Base-by-base conservation (phyloP, 768 basidiomycete species). In the Asterophora lycoperdoides region DNA sequence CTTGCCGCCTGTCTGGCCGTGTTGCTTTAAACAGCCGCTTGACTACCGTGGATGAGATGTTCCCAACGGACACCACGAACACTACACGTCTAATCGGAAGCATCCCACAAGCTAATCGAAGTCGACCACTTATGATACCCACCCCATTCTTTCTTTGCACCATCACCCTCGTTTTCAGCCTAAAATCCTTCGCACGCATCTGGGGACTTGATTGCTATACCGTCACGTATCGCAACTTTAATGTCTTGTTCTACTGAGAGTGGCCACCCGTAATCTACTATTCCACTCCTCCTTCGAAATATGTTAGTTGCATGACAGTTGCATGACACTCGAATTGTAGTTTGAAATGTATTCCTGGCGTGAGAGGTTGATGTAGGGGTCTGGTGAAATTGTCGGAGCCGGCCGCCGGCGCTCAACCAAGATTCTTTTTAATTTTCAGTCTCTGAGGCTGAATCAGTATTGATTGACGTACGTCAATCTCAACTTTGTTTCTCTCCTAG, bases 1-100 rank as follows among this genome's bases (percentile, higher is more conserved):
- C 37, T 57, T 36, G 52, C 48, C 32, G 59, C 57, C 44, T 55
- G 56, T n/a, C 46, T 56, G 28, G 51, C 52, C 28, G 36, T 45
- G 17, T 29, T 59, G 32, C n/a, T 55, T 23, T 60, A 39, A 49
- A 14, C 23, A 18, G 17, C 23, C 23, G 6, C 6, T 23, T 23
- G 23, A 32, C 35, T 10, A n/a, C 35, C 42, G 43, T 52, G 35
- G 52, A 35, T n/a, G 52, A 52, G 48, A 52, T 32, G 37, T 19
- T 44, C 42, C 8, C 41, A 37, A 45, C 34, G 19, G 44, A 20
- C 36, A 28, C 30, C 42, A 55, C 43, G 34, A 43, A 55, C 47
- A 26, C 26, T 47, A 44, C 52, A 39, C 38, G 44, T 44, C 15
- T 17, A 43, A 35, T 41, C 32, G 44, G 48, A 39, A 43, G 14